phyloP scores from a whole-genome alignment of 2,329 filamentous ascomycete genomes.

The Hysterium pulicare region DNA sequence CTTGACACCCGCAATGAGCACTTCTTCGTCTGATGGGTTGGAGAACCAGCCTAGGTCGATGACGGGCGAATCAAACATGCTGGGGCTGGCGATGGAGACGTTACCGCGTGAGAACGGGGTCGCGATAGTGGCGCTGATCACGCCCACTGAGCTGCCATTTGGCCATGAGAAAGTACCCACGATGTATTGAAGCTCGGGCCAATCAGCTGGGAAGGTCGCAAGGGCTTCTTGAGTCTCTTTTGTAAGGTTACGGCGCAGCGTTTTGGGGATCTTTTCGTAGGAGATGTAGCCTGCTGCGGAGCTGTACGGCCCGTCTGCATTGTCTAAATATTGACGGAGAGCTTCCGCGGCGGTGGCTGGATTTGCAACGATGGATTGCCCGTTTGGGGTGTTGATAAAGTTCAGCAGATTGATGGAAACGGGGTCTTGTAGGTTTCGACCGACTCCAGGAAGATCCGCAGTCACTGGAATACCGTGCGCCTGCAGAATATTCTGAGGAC shows the following conservation, averaged over 20 bases:
- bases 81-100: constrained; percentile 26
- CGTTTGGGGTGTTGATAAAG: neutral
- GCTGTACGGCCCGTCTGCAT: neutral
- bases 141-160: constrained; percentile 14
- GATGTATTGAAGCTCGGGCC: constrained; percentile 21
- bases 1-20: constrained; percentile 29
- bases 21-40: constrained; percentile 26
- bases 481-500: neutral
- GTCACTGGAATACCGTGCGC: constrained; percentile 3
- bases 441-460: constrained; percentile 6
- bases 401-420: neutral
- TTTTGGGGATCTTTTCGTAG: neutral
- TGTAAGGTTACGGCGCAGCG: neutral
- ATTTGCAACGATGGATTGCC: neutral
- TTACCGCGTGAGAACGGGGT: constrained; percentile 31
- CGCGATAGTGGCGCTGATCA: constrained; percentile 15
- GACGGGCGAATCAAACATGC: constrained; percentile 25
- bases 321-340: neutral
- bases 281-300: constrained; percentile 1
- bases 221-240: neutral
- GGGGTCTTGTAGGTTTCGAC: constrained; percentile 5
- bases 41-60: constrained; percentile 35
- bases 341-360: neutral
- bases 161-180: constrained; percentile 11
- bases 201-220: constrained; percentile 7